Evolutionary conservation across 2,329 filamentous ascomycete species (phyloP), one percentile per base, ranked within the genome.

Genomic region (Verticillium albo-atrum): DNA sequence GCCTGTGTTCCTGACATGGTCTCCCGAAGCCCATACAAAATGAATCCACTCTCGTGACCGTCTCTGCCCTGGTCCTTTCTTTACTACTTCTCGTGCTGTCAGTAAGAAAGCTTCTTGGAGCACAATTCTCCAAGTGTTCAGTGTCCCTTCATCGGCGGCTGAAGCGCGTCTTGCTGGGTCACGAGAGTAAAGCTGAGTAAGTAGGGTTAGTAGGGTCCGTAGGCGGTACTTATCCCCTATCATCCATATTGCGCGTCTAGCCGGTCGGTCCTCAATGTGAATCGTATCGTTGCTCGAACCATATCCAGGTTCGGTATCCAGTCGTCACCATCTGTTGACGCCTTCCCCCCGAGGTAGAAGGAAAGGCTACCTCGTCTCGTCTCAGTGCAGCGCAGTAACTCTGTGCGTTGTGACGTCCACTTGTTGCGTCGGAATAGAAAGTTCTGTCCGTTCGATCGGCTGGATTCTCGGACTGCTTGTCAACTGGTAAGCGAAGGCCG

Each of bases 231-330:
- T 28, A 17, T 32, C 53, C 35, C 25, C 15, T 17, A 54, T 54
- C 28, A 54, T 35, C 32, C 53, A 28, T 54, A 54, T 54, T 60
- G 35, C 32, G 32, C 32, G 54, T 63, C 58, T 60, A 67, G 64
- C 63, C 58, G 64, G 50, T 63, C 65, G 65, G 60, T 71, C 52
- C 61, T 64, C 58, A 69, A 68, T 25, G 67, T 62, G 63, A 72
- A 71, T 58, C 62, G 64, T 66, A 72, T 68, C 55, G 64, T 67
- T 57, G 66, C 64, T 55, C 63, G 65, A 54, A 70, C 67, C 58
- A 65, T 65, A 60, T 67, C 61, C 57, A 71, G 61, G 57, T 71
- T 66, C 61, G 67, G 70, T 53, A 54, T 67, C 70, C 65, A 72
- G 30, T 65, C 63, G 54, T 61, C 61, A 55, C 67, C 60, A 57